Base-by-base conservation (phyloP, 1,284 basidiomycete genomes). In the Ganoderma resinaceum region DNA sequence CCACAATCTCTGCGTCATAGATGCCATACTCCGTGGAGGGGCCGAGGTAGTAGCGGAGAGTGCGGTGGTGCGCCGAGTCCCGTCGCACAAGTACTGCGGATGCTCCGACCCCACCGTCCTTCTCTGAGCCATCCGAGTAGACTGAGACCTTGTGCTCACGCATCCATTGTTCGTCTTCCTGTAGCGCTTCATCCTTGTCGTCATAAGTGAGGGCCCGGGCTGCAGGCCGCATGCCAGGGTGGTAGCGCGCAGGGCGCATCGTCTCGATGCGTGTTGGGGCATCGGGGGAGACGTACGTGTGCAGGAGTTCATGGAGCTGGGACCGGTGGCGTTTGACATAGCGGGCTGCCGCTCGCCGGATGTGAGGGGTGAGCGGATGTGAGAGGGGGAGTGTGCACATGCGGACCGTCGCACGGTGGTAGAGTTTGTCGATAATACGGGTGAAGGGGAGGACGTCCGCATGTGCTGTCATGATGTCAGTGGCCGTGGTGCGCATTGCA, bases 401-500 rank as follows among this genome's bases (percentile, higher is more conserved):
- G 0, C 79, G 64, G 1, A 81, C 40, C 0, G 79, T 76, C 1
- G 79, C 77, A 0, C 74, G 57, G 23, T 78, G 70, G 14, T 76
- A 73, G 1, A 71, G 42, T 35, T 77, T 76, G 46, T 74, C 65
- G 7, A 84, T 58, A 0, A 76, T 60, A 0, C 78, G 66, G 3
- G 75, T 46, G 11, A 79, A 74, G 0, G 83, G 83, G 0, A 77
- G 72, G 3, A 83, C 38, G 59, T 78, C 68, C 1, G 81, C 76
- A 29, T 81, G 81, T 0, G 73, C 72, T 9, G 82, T 76, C 0
- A 81, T 70, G 0, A 77, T 62, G 58, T 82, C 81, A 0, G 74
- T 77, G 1, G 80, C 76, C 0, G 81, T 77, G 0, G 79, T 75
- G 1, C 72, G 55, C 62, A 84, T 70, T 0, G 78, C 81, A 0